Evolutionary conservation across 2,329 filamentous ascomycete species (phyloP).

Genomic region (Lithohypha guttulata): DNA sequence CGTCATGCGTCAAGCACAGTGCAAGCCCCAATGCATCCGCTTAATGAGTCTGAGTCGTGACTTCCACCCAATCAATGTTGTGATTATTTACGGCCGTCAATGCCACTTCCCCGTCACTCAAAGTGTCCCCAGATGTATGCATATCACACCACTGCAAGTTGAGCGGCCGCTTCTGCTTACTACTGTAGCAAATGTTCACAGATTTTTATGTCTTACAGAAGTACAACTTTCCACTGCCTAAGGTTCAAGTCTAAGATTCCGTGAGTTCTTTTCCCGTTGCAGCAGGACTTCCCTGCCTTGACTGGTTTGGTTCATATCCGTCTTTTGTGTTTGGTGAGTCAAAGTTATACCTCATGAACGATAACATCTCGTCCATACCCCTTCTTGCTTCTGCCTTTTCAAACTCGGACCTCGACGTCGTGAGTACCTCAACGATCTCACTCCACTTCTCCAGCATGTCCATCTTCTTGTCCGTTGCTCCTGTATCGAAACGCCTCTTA

Average conservation of each 20-base stretch:
- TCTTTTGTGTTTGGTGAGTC: background rate
- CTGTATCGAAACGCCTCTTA: background rate
- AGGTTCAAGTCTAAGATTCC: no score
- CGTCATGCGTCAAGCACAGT: no score
- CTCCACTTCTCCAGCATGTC: background rate
- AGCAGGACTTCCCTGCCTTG: background rate
- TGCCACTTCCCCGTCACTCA: no score
- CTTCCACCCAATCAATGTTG: background rate
- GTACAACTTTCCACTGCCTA: no score
- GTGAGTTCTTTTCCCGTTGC: background rate
- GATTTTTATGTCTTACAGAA: no score
- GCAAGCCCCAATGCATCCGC: no score
- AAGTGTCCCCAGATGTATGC: no score
- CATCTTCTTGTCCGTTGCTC: background rate
- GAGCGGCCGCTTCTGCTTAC: no score
- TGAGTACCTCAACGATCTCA: background rate
- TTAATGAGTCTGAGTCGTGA: background rate
- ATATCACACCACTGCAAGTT: no score
- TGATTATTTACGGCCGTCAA: background rate
- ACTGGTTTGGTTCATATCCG: background rate
- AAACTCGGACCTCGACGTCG: background rate
- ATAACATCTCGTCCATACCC: background rate
- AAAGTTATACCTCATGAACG: background rate
- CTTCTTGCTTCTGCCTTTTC: conserved; percentile 1
- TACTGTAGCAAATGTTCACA: no score